phyloP scores from a whole-genome alignment of 495 filamentous ascomycete species.

The Cairneyella variabilis region DNA sequence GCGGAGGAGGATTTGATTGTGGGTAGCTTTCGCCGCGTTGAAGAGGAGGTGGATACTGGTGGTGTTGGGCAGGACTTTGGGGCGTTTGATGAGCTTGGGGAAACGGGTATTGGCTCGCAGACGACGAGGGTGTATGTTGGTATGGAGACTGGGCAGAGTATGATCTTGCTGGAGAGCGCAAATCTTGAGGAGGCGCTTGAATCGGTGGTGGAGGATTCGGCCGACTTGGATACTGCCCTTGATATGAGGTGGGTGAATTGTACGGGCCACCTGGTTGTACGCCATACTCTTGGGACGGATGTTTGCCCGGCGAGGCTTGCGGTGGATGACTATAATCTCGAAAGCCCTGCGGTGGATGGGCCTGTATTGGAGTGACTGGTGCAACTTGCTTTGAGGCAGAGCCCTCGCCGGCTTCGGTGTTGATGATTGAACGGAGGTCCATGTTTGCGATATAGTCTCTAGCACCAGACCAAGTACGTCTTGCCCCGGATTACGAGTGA shows the following conservation, averaged over 20 bases:
- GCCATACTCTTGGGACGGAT: conserved; percentile 38
- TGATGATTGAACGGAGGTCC: conserved; percentile 56
- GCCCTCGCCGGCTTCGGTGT: conserved; percentile 38
- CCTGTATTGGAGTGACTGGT: conserved; percentile 45
- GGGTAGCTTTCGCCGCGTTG: conserved; percentile 38
- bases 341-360: conserved; percentile 36
- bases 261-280: conserved; percentile 25
- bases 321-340: conserved; percentile 42
- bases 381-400: conserved; percentile 28
- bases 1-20: conserved; percentile 31
- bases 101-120: conserved; percentile 47
- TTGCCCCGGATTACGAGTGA: conserved; percentile 19
- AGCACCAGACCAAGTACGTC: conserved; percentile 25
- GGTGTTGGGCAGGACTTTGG: conserved; percentile 42
- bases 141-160: conserved; percentile 51
- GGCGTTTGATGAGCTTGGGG: conserved; percentile 36
- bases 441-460: conserved; percentile 35
- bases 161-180: conserved; percentile 43
- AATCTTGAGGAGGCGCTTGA: conserved; percentile 43
- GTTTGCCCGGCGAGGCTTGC: conserved; percentile 39
- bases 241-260: conserved; percentile 36
- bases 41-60: conserved; percentile 28
- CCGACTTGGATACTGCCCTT: conserved; percentile 38
- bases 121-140: conserved; percentile 32
- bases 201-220: conserved; percentile 46